These are phyloP conservation scores for Entophlyctis luteolus DNA, from an alignment of 192 early-diverging fungal genomes.

Conservation along the genomic window DNA sequence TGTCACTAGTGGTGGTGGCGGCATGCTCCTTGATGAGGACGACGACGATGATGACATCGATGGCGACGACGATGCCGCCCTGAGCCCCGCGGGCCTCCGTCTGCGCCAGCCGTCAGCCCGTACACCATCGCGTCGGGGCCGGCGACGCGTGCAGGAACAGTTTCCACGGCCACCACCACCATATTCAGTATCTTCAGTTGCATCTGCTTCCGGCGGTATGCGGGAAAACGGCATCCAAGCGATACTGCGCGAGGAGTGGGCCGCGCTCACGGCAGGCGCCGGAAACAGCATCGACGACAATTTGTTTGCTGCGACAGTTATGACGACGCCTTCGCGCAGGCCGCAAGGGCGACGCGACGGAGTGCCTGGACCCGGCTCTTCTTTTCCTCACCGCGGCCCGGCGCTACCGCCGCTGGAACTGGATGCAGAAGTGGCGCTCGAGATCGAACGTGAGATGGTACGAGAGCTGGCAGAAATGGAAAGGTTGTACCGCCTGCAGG, in stretches of 20 bases:
- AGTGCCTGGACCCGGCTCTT: too few species aligned
- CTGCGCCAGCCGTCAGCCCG: too few species aligned
- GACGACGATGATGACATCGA: neutral
- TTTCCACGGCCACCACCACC: too few species aligned
- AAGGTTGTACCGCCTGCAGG: neutral
- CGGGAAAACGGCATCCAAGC: too few species aligned
- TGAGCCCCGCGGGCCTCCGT: neutral
- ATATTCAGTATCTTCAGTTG: too few species aligned
- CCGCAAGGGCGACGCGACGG: too few species aligned
- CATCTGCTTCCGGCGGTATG: too few species aligned
- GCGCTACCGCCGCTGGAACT: neutral
- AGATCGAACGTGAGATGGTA: slow-evolving; percentile 15
- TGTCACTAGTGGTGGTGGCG: neutral
- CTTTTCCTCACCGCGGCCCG: too few species aligned
- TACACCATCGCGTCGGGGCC: too few species aligned
- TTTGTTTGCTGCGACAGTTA: too few species aligned
- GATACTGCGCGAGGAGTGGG: neutral
- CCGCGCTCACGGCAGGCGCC: neutral
- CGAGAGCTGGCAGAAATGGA: slow-evolving; percentile 2
- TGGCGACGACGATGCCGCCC: neutral
- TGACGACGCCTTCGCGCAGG: too few species aligned
- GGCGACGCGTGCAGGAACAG: too few species aligned
- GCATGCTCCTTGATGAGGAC: neutral
- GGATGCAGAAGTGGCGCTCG: neutral
- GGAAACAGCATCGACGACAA: neutral